Evolutionary conservation across 1,139 yeast genomes (phyloP), one percentile per base, ranked within the genome.

Genomic region (Yamadazyma atlantica): DNA sequence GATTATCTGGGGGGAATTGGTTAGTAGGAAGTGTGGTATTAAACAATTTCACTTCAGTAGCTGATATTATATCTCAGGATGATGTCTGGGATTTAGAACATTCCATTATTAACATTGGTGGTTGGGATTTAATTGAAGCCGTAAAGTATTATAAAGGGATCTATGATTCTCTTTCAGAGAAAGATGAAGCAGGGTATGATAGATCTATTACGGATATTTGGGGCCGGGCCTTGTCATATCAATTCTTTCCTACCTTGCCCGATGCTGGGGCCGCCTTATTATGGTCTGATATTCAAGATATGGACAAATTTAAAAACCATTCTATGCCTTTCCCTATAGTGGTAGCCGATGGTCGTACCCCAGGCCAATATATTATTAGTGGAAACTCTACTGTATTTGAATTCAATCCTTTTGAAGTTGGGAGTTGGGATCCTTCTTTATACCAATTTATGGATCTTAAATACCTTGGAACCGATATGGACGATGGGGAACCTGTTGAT

Each of bases 1-100:
- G 95, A 28, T 69, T 89, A 33, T 83, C 94, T 0, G 97, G 97
- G 32, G 96, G 96, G 37, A 75, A 76, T 48, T 88, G 96, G 96
- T 69, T 88, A 37, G 79, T 87, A 10, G 90, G 94, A 3, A 75
- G 95, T 9, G 59, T 88, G 35, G 85, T 81, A n/a, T 70, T 80
- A 62, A 88, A 89, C 60, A 85, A 87, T 58, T 88, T 83, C 78
- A 81, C 95, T 8, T 70, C 85, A 2, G 81, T 89, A 18, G 80
- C 80, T 50, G 77, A 69, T 2, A 78, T 82, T 39, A 75, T 82
- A 42, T 66, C 69, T 11, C 65, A 72, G 39, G 66, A 67, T 35
- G 64, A 69, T 10, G 71, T 82, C 41, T 82, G 95, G 97, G 85
- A 85, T 55, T 73, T 85, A 48, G 70, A 72, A 22, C 69, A 82